A percentile compares a stretch with the other conserved stretches of the same genome.
phyloP scores from a whole-genome alignment of 257 asterid species.

The Scutellaria galericulata region DNA sequence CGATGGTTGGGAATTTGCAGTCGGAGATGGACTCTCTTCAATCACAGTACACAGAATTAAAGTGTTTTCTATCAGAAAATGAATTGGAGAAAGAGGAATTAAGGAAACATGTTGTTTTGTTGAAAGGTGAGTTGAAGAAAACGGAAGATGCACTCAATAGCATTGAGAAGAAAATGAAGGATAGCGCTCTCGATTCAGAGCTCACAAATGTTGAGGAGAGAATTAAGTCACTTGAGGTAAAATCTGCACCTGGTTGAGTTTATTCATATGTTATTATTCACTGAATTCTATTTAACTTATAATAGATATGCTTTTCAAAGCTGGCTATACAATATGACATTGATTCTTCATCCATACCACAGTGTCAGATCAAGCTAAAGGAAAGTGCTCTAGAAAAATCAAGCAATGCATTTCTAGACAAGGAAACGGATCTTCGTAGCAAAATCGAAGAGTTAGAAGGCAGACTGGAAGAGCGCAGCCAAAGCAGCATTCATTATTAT shows the following conservation, averaged over 20 bases:
- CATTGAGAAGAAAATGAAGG: conserved; percentile 72
- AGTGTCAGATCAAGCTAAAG: conserved; percentile 72
- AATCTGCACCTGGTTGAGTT: conserved; percentile 21
- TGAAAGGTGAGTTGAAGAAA: conserved; percentile 62
- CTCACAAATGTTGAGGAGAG: conserved; percentile 69
- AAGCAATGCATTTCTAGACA: conserved; percentile 64
- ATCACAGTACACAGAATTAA: conserved; percentile 50
- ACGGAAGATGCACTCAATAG: conserved; percentile 61
- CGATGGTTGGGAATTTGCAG: conserved; percentile 45
- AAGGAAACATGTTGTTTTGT: conserved; percentile 56
- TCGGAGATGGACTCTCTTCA: conserved; percentile 56
- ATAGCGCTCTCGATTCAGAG: conserved; percentile 51
- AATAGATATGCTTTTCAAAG: conserved; percentile 4
- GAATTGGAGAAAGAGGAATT: conserved; percentile 68
- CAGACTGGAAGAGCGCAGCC: conserved; percentile 56
- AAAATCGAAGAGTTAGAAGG: conserved; percentile 71
- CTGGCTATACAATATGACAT: conserved; percentile 14
- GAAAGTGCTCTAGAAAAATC: conserved; percentile 74
- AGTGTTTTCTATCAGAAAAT: conserved; percentile 44
- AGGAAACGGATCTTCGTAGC: conserved; percentile 70
- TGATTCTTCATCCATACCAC: conserved; percentile 29
- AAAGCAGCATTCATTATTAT: conserved; percentile 44
- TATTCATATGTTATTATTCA: conserved; percentile 16
- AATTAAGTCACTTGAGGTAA: conserved; percentile 85
- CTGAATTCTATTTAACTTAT: no score